These are phyloP conservation scores for Diaporthe nobilis DNA, from an alignment of 2,329 filamentous ascomycete genomes.

Conservation along the genomic window DNA sequence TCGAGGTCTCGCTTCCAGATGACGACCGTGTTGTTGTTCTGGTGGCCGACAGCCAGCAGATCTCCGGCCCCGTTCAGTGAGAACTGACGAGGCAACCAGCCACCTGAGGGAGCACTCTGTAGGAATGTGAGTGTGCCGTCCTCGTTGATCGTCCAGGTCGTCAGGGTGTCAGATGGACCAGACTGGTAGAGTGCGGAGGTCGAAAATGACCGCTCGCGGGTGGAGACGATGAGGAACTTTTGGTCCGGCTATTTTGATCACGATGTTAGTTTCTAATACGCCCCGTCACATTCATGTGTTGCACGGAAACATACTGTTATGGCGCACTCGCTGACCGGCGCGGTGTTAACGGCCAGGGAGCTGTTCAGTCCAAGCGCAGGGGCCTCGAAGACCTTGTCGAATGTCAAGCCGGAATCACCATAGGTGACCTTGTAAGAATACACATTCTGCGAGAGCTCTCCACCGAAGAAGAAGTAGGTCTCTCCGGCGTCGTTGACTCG, in stretches of 20 bases:
- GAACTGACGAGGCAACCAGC: conserved; percentile 76
- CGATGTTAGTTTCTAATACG: neutral
- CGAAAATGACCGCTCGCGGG: conserved; percentile 71
- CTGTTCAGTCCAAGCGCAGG: conserved; percentile 41
- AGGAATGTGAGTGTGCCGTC: conserved; percentile 69
- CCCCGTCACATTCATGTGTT: neutral
- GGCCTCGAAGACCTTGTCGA: conserved; percentile 43
- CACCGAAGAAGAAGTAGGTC: conserved; percentile 44
- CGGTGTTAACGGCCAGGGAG: conserved; percentile 40
- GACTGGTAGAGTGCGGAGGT: conserved; percentile 53
- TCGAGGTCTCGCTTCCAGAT: conserved; percentile 71
- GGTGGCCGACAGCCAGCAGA: conserved; percentile 76
- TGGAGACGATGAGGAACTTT: conserved; percentile 76
- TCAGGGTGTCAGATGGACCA: conserved; percentile 72
- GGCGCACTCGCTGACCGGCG: conserved; percentile 44
- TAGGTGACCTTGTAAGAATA: conserved; percentile 45
- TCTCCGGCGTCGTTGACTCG: conserved; percentile 41
- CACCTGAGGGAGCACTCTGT: conserved; percentile 73
- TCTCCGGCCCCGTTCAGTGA: conserved; percentile 74
- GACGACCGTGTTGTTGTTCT: conserved; percentile 72
- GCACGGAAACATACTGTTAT: conserved; percentile 41
- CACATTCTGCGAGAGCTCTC: conserved; percentile 44
- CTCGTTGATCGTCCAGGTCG: conserved; percentile 68
- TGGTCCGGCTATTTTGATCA: conserved; percentile 55
- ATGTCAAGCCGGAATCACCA: conserved; percentile 42